Evolutionary conservation across 164 flowering plant species (phyloP).

Genomic region (Umbilicus rupestris): DNA sequence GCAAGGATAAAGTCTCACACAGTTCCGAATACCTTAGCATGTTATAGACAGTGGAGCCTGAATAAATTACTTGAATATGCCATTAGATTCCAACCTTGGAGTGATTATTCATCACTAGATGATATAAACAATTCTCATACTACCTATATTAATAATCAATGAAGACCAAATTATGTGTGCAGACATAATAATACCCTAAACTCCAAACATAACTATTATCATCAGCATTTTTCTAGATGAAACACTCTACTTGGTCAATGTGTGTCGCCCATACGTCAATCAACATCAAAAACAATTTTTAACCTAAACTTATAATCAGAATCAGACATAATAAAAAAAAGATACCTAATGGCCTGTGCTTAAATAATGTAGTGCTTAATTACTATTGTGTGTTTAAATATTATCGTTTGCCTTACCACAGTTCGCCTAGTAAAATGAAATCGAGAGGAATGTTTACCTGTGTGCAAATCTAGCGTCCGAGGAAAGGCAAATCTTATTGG

Average conservation of each 20-base stretch:
- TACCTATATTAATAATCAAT: neutral
- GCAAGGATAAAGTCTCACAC: neutral
- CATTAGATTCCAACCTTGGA: too few relatives aligned
- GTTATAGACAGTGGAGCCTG: too few relatives aligned
- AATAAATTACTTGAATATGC: too few relatives aligned
- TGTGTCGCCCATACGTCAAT: neutral
- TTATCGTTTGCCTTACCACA: neutral
- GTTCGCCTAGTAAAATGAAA: neutral
- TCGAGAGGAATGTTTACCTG: conserved; percentile 31
- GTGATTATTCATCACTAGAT: too few relatives aligned
- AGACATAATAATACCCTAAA: neutral
- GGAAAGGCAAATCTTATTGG: conserved; percentile 52
- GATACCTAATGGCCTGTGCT: neutral
- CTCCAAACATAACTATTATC: neutral
- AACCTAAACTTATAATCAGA: neutral
- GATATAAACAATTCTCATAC: neutral
- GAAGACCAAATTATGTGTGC: neutral
- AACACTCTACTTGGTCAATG: neutral
- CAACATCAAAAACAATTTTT: neutral
- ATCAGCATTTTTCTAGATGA: neutral
- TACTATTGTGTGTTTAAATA: too few relatives aligned
- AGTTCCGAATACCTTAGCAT: neutral
- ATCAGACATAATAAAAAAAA: too few relatives aligned
- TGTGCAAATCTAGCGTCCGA: conserved; percentile 31
- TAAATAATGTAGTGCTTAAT: too few relatives aligned